Conservation (phyloP, 2,329 filamentous ascomycete genomes). For the Colletotrichum salicis region DNA sequence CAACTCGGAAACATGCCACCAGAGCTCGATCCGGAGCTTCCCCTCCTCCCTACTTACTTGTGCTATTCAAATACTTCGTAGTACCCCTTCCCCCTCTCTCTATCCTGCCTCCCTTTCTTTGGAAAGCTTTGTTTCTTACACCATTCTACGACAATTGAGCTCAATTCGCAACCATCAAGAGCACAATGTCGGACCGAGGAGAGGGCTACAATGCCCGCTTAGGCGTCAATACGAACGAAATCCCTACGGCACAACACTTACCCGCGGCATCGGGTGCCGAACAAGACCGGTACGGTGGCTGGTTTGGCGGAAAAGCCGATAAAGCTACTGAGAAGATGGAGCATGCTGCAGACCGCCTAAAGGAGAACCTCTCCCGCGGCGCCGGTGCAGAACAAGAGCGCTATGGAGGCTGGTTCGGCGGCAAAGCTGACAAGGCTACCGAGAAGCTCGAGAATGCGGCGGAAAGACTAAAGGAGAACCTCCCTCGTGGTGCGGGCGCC, state of each 20-base stretch:
- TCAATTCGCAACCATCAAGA: neutral
- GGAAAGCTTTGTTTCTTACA: neutral
- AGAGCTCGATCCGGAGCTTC: neutral
- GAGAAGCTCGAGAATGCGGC: conserved; percentile 1
- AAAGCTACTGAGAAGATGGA: conserved; percentile 24
- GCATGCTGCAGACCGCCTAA: neutral
- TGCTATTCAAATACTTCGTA: neutral
- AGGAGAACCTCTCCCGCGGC: conserved; percentile 27
- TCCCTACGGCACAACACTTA: conserved; percentile 23
- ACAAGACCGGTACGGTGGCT: conserved; percentile 29
- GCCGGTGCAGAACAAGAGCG: conserved; percentile 40
- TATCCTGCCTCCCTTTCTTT: neutral
- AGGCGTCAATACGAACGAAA: conserved; percentile 29
- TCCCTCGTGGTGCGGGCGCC: conserved; percentile 31
- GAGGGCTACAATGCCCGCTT: conserved; percentile 37
- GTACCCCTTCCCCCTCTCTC: neutral
- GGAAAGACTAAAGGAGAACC: conserved; percentile 19
- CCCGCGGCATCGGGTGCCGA: conserved; percentile 29
- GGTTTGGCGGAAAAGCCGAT: conserved; percentile 25
- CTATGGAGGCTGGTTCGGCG: conserved; percentile 31
- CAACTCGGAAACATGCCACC: conserved; percentile 1
- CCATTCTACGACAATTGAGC: conserved; percentile 5
- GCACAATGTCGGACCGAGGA: conserved; percentile 38
- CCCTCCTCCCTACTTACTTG: neutral
- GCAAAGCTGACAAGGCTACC: conserved; percentile 22